Base-by-base conservation (phyloP, 1,284 basidiomycete species). In the Malassezia sympodialis region DNA sequence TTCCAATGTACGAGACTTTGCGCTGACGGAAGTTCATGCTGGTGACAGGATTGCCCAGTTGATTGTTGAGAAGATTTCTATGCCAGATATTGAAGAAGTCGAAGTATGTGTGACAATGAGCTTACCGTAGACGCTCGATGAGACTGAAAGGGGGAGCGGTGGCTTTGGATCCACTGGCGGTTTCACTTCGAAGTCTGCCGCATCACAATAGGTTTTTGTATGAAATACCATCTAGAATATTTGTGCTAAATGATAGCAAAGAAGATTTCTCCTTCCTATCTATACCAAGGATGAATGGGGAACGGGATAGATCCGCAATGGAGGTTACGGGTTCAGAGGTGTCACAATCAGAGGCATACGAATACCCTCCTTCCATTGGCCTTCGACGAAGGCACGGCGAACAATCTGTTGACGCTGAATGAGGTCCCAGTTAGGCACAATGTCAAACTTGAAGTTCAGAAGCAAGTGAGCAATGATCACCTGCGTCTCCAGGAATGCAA, bases 101-200 rank as follows among this genome's bases (percentile, higher is more conserved):
- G 78, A 88, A 58, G 88, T 88, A 35, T 34, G 40, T 52, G 1
- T 17, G 2, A 35, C 19, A 8, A 37, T 32, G 24, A 14, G 23
- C 44, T 11, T n/a, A 30, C 27, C 14, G 14, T 66, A 90, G 87
- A 80, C 83, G 61, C 82, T 96, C 8, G 85, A 88, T 49, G 83
- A 84, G 58, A 96, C 93, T 0, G 69, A 82, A 17, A 83, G 93
- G 27, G 93, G 91, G 11, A 79, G 79, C n/a, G 85, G 84, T 39
- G 93, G 90, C 0, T 96, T 94, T 65, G 93, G 91, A 0, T 96
- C 90, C 2, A 96, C 91, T 2, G 93, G 91, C n/a, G 79, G 72
- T 0, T 74, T 74, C 32, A 54, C 61, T 3, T 21, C 37, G 17
- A 39, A 39, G 37, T 19, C 37, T 21, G 37, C 37, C 17, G 12